These are phyloP conservation scores for Penicillium sp. DNA, from an alignment of 2,329 filamentous ascomycete species.

Conservation along the genomic window DNA sequence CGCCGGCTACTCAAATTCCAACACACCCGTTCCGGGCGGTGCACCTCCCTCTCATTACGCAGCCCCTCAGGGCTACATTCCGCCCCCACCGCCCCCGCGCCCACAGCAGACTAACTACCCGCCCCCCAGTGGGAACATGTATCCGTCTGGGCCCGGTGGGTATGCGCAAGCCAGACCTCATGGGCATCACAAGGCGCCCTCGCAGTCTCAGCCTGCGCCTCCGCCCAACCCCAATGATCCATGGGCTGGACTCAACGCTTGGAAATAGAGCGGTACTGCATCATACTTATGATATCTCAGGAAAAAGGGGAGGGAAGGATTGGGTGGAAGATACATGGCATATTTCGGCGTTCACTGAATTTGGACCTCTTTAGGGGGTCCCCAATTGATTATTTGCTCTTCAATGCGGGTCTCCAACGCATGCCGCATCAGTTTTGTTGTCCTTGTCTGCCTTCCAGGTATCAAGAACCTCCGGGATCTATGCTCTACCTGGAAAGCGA, in stretches of 20 bases:
- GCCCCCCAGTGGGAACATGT: slow-evolving; percentile 52
- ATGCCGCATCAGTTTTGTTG: no score
- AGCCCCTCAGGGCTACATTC: slow-evolving; percentile 63
- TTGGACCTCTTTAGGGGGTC: not conserved
- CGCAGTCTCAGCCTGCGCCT: slow-evolving; percentile 35
- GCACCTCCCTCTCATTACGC: slow-evolving; percentile 48
- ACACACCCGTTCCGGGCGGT: slow-evolving; percentile 25
- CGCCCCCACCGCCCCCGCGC: slow-evolving; percentile 66
- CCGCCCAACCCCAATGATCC: slow-evolving; percentile 54
- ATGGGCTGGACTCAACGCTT: slow-evolving; percentile 70
- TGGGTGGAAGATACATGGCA: slow-evolving; percentile 3
- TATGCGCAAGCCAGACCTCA: slow-evolving; percentile 55
- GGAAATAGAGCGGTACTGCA: slow-evolving; percentile 55
- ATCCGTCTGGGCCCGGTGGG: slow-evolving; percentile 54
- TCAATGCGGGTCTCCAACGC: not conserved
- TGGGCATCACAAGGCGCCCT: slow-evolving; percentile 40
- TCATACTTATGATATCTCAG: not conserved
- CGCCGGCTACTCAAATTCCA: slow-evolving; percentile 37
- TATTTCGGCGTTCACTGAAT: slow-evolving; percentile 22
- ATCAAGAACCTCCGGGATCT: not conserved
- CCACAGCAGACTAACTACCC: slow-evolving; percentile 54
- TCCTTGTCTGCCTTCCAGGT: no score
- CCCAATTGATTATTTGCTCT: not conserved
- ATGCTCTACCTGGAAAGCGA: not conserved
- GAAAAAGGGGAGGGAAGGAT: not conserved